phyloP scores from a whole-genome alignment of 495 filamentous ascomycete species.

The Neurospora sp. region DNA sequence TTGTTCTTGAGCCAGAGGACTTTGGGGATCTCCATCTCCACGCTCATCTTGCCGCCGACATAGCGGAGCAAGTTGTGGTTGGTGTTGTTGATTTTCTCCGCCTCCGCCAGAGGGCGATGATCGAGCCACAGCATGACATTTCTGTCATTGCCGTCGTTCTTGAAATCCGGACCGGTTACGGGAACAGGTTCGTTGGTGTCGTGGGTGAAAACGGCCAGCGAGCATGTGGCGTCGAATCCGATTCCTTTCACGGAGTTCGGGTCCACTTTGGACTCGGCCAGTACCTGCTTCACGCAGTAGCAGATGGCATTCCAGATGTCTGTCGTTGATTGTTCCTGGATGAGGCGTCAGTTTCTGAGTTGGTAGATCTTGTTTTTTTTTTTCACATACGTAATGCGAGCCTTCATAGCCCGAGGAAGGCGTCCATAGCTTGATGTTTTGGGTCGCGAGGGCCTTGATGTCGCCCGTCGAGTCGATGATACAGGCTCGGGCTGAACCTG shows the following conservation, averaged over 20 bases:
- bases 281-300: constrained; percentile 62
- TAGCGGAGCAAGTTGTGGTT: constrained; percentile 88
- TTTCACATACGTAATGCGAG: constrained; percentile 56
- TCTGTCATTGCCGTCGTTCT: constrained; percentile 64
- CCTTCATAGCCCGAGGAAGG: constrained; percentile 63
- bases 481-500: constrained; percentile 87
- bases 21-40: constrained; percentile 99
- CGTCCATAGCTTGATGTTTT: constrained; percentile 91
- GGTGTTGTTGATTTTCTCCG: constrained; percentile 82
- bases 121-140: constrained; percentile 93
- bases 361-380: not conserved
- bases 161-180: constrained; percentile 78
- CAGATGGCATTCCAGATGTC: constrained; percentile 95
- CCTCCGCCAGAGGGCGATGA: constrained; percentile 82
- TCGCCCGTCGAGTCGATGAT: constrained; percentile 85
- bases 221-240: constrained; percentile 96
- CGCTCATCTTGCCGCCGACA: constrained; percentile 93
- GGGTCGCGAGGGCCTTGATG: constrained; percentile 81
- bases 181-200: constrained; percentile 84
- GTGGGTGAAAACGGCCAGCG: constrained; percentile 76
- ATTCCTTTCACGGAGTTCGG: constrained; percentile 67
- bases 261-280: constrained; percentile 69
- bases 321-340: constrained; percentile 92
- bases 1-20: constrained; percentile 95
- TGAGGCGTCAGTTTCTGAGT: constrained; percentile 1